Conservation (phyloP, 2,329 filamentous ascomycete species). For the Dactylellina parvicollis region DNA sequence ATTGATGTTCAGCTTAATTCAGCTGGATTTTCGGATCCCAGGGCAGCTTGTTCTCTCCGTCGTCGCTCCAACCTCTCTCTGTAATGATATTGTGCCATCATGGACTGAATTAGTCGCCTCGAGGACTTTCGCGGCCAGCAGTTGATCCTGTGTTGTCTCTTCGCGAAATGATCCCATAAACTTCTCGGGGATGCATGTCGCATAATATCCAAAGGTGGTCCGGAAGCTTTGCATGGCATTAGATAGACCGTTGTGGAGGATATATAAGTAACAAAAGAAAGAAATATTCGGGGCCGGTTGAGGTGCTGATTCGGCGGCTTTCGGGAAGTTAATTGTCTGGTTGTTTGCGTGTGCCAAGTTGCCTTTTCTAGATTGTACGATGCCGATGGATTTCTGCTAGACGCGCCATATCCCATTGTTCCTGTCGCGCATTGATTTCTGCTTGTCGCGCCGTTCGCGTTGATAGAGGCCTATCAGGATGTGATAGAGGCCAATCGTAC, state of each 20-base stretch:
- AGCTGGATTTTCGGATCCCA: not conserved
- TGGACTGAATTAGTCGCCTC: not conserved
- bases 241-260: not conserved
- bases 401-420: not conserved
- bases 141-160: not conserved
- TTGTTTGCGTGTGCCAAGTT: not conserved
- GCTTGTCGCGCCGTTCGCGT: not conserved
- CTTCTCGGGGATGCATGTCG: not conserved
- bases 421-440: not conserved
- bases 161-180: not conserved
- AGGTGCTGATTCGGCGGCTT: not conserved
- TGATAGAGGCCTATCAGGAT: not conserved
- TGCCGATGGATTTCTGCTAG: not conserved
- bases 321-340: not conserved
- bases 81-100: not conserved
- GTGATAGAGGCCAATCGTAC: not conserved
- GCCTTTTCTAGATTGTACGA: too few relatives aligned
- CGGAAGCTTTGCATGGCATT: not conserved
- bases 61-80: not conserved
- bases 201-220: not conserved
- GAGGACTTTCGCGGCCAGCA: not conserved
- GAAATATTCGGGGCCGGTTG: not conserved
- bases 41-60: not conserved
- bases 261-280: not conserved
- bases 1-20: too few relatives aligned